phyloP scores from a whole-genome alignment of 2,329 filamentous ascomycete genomes.

The Phaeosphaeria sp. region DNA sequence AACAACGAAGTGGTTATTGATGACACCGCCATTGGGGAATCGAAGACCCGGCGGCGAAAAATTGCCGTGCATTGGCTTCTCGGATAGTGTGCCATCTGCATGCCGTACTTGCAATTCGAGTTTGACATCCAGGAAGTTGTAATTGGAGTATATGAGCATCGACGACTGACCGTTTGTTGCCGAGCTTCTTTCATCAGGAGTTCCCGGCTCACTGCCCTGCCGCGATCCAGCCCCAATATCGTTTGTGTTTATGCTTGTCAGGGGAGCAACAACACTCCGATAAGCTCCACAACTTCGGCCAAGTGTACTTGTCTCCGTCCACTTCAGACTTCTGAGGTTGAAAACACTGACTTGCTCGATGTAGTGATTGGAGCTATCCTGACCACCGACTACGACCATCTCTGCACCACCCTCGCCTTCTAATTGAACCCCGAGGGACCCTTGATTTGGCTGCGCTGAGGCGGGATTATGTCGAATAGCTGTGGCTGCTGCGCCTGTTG shows the following conservation, averaged over 20 bases:
- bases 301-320: constrained; percentile 87
- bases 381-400: constrained; percentile 95
- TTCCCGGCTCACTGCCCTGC: constrained; percentile 49
- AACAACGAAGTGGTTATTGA: constrained; percentile 95
- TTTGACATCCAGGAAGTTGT: constrained; percentile 98
- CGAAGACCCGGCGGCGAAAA: constrained; percentile 90
- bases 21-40: constrained; percentile 94
- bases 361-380: constrained; percentile 97
- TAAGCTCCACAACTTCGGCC: constrained; percentile 96
- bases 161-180: constrained; percentile 57
- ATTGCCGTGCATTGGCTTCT: constrained; percentile 86
- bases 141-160: constrained; percentile 99
- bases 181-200: constrained; percentile 36
- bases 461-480: constrained; percentile 90
- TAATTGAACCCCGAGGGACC: constrained; percentile 84
- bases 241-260: constrained; percentile 70
- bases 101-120: constrained; percentile 89
- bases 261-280: constrained; percentile 88
- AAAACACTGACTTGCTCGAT: constrained; percentile 99
- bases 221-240: constrained; percentile 68
- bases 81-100: constrained; percentile 81
- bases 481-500: constrained; percentile 80
- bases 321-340: constrained; percentile 92
- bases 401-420: constrained; percentile 92
- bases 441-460: constrained; percentile 83